phyloP scores from a whole-genome alignment of 1,139 yeast genomes.

The Geotrichum citri-aurantii region DNA sequence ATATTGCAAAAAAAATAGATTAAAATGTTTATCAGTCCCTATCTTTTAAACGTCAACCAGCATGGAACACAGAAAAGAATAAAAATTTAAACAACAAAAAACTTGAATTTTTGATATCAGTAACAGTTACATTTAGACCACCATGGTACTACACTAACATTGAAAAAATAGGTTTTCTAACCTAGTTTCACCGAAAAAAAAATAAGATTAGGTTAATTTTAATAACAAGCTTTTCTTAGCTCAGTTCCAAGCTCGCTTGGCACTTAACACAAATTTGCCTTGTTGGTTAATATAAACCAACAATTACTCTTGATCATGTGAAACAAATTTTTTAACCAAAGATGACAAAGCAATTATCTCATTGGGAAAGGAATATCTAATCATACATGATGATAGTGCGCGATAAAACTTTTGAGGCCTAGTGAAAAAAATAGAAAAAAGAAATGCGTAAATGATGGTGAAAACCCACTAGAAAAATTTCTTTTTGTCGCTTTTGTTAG shows the following conservation, averaged over 20 bases:
- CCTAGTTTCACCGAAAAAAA: not conserved
- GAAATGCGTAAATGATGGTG: no score
- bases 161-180: not conserved
- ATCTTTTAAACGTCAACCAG: not conserved
- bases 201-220: not conserved
- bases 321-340: not conserved
- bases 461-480: not conserved
- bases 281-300: not conserved
- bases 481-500: not conserved
- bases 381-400: not conserved
- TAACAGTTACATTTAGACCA: no score
- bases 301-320: not conserved
- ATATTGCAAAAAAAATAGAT: not conserved
- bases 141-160: no score
- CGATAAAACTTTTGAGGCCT: not conserved
- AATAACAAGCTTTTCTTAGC: not conserved
- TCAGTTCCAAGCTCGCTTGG: not conserved
- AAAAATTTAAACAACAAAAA: no score
- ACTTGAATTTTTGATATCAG: not conserved
- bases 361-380: not conserved
- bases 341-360: not conserved
- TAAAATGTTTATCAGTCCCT: not conserved
- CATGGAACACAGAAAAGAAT: not conserved
- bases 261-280: no score
- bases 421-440: not conserved